Evolutionary conservation across 2,329 filamentous ascomycete species (phyloP), one percentile per base, ranked within the genome.

Genomic region (Lachnellula occidentalis): DNA sequence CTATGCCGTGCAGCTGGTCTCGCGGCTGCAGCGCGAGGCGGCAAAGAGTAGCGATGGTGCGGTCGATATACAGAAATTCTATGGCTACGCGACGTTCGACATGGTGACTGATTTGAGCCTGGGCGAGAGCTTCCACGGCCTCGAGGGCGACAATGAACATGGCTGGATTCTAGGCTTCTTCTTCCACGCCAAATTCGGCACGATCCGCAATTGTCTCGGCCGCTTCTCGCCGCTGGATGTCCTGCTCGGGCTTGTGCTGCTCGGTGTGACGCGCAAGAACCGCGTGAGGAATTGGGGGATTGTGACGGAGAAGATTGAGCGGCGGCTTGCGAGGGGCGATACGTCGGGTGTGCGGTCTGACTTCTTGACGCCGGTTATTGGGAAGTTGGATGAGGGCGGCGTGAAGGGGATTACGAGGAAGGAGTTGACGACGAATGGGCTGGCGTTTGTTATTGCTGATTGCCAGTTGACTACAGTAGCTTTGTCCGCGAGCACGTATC

Each of bases 191-290:
- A 37, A 48, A 11, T 46, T 53, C 36, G 42, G 42, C 36, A 34
- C 51, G 4, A 19, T 53, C 19, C 43, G 51, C 19, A 53, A 19
- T 4, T 14, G n/a, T 19, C 24, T 47, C 8, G 17, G 24, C 24
- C 43, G 34, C n/a, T 53, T 53, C 34, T 47, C 43, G 4, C 51
- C 51, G 39, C 34, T 48, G 11, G 51, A 53, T 42, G 31, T 15
- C 11, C 27, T 53, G 12, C 19, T 53, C 14, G 45, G 34, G 8
- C 34, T 34, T 22, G 1, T 36, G 5, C 21, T 31, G 14, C 14
- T 22, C 4, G 2, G 45, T 7, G 22, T 47, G 5, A 47, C 45
- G 11, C 17, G 17, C 15, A 31, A 47, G 14, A 22, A 22, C 15
- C 19, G 45, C 22, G n/a, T 27, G 19, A 6, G 7, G 27, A 47